Base-by-base conservation (phyloP, 2,329 filamentous ascomycete genomes). In the Fusarium pseudoanthophilum region DNA sequence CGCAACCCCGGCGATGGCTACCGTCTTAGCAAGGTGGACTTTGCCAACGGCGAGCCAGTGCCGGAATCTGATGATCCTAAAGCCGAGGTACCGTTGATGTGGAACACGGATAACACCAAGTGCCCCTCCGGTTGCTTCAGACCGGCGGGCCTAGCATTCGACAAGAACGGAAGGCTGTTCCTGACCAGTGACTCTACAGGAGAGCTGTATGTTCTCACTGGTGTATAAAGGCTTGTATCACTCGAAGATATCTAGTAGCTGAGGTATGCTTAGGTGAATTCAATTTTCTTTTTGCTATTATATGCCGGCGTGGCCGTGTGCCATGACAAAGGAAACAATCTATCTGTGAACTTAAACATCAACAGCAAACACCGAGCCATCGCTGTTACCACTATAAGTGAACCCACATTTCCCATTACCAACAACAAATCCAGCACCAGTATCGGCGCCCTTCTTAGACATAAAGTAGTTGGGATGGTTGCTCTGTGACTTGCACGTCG, bases 1-100 rank as follows among this genome's bases (percentile, higher is more conserved):
- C 60, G 63, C 4, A 65, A 65, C 11, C 63, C 63, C 2, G 63
- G 63, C 7, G 63, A 66, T 32, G 63, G 63, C 5, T 65, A 66
- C 10, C 63, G 63, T 4, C 34, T 66, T 3, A 66, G 63, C 21
- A 66, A 66, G 18, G 63, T 66, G 21, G 49, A 43, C 14, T 66
- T 66, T 37, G 18, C 36, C 11, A n/a, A 49, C 5, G 60, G 63
- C 7, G 24, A 66, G 2, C 63, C 63, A 14, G 36, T 57, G 5
- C 32, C 36, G 11, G 4, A 37, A 26, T 66, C 63, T 49, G 21
- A 66, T 1, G 40, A 66, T 11, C 7, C 60, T 11, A 20, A 65
- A 18, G 63, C 63, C n/a, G 63, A 66, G 14, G 63, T 42, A 18
- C 63, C 36, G 2, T 14, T 66, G 30, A 66, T 66, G 49, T 66